These are phyloP conservation scores for Vickermania ingenoplastis DNA, from an alignment of 208 protist species.

Conservation along the genomic window DNA sequence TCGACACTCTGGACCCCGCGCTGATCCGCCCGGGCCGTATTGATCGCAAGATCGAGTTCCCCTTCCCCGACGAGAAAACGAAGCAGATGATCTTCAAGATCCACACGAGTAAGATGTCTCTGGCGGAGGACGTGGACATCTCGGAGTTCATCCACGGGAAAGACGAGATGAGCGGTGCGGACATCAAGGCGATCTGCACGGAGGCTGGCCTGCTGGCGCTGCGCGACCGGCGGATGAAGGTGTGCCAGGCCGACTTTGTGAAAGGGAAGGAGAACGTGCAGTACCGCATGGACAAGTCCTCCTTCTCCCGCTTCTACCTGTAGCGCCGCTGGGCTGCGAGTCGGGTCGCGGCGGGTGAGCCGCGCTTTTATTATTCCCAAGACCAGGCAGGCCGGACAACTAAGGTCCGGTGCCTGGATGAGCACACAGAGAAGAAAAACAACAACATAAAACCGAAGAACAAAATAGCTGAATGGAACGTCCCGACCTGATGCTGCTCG, in stretches of 20 bases:
- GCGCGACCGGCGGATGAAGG: slow-evolving; percentile 98
- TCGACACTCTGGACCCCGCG: slow-evolving; percentile 99
- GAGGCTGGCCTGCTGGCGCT: slow-evolving; percentile 99
- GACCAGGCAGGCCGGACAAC: no score
- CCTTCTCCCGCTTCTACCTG: slow-evolving; percentile 97
- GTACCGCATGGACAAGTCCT: slow-evolving; percentile 98
- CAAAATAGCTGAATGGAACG: no score
- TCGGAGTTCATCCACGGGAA: slow-evolving; percentile 99
- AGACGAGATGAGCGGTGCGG: slow-evolving; percentile 99
- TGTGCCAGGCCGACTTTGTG: slow-evolving; percentile 98
- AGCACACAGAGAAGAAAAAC: no score
- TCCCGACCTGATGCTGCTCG: no score
- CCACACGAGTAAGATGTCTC: slow-evolving; percentile 99
- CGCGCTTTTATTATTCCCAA: no score
- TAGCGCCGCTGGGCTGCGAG: no score
- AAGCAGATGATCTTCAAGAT: slow-evolving; percentile 99
- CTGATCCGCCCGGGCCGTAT: slow-evolving; percentile 99
- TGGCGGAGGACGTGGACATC: slow-evolving; percentile 98
- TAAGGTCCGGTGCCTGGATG: no score
- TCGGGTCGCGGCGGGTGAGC: no score
- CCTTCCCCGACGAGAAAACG: slow-evolving; percentile 98
- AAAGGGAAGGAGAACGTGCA: slow-evolving; percentile 99
- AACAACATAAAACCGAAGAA: no score
- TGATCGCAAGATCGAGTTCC: slow-evolving; percentile 99
- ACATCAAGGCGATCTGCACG: slow-evolving; percentile 99